Evolutionary conservation across 2,329 filamentous ascomycete genomes (phyloP).

Genomic region (Sclerotinia subarctica): DNA sequence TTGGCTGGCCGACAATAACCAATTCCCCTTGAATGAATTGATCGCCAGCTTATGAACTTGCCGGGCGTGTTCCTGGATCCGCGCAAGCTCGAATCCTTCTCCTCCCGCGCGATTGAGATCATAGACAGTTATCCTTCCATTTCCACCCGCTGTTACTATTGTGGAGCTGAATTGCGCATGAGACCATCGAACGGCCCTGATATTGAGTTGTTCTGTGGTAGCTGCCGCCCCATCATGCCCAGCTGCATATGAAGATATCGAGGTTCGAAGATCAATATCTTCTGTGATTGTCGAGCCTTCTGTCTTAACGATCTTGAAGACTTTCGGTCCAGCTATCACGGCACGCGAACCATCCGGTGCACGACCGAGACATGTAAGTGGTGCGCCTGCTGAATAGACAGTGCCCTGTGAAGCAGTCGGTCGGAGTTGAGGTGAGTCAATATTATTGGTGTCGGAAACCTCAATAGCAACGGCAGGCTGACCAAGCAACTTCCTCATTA

Average conservation of each 20-base stretch:
- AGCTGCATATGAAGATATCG: constrained; percentile 50
- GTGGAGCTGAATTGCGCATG: constrained; percentile 47
- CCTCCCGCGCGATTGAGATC: constrained; percentile 51
- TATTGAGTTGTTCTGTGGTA: constrained; percentile 57
- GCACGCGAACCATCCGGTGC: constrained; percentile 55
- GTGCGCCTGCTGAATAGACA: constrained; percentile 49
- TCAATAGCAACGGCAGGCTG: constrained; percentile 30
- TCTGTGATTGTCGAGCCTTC: constrained; percentile 53
- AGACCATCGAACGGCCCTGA: constrained; percentile 60
- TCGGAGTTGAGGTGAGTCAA: constrained; percentile 33
- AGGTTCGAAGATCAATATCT: constrained; percentile 55
- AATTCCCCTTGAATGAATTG: constrained; percentile 57
- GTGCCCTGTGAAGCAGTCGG: constrained; percentile 52
- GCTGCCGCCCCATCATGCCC: constrained; percentile 42
- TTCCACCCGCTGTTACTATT: constrained; percentile 61
- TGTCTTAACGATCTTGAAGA: constrained; percentile 55
- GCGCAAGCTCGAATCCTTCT: constrained; percentile 48
- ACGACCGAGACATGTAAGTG: constrained; percentile 56
- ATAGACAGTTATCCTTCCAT: constrained; percentile 63
- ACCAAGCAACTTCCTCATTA: constrained; percentile 38
- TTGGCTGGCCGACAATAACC: constrained; percentile 60
- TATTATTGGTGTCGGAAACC: constrained; percentile 26
- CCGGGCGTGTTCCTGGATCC: constrained; percentile 59
- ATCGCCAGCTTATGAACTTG: constrained; percentile 63
- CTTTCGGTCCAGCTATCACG: constrained; percentile 57